phyloP scores from a whole-genome alignment of 2,329 filamentous ascomycete genomes.

The Cephalotrichum gorgonifer region DNA sequence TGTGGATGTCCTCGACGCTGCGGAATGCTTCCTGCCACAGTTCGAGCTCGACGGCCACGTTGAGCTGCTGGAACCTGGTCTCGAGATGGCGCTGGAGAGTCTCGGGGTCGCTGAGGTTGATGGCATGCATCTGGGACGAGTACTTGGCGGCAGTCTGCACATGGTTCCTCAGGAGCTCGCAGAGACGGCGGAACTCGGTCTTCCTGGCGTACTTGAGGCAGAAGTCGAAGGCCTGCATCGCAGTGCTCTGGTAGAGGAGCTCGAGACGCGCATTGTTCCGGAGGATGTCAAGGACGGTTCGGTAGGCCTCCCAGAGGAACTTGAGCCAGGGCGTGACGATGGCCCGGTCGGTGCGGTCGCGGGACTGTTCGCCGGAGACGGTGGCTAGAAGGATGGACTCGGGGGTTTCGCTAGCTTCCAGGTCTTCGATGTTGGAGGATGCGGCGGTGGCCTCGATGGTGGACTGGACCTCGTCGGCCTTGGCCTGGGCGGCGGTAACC shows the following conservation, averaged over 20 bases:
- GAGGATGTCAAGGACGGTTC: constrained; percentile 94
- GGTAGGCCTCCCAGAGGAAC: constrained; percentile 98
- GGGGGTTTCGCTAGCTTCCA: constrained; percentile 94
- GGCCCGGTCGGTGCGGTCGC: constrained; percentile 92
- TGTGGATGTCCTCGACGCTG: constrained; percentile 98
- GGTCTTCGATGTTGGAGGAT: constrained; percentile 74
- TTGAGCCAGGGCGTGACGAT: constrained; percentile 99
- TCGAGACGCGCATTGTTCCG: constrained; percentile 98
- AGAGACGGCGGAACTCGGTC: constrained; percentile 97
- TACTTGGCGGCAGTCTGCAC: constrained; percentile 99
- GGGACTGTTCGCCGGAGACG: constrained; percentile 94
- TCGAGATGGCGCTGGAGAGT: constrained; percentile 95
- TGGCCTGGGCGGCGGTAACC: constrained; percentile 89
- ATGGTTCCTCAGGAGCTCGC: constrained; percentile 96
- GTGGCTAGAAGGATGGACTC: constrained; percentile 97
- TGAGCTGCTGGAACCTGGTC: constrained; percentile 96
- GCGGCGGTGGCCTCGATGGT: constrained; percentile 60
- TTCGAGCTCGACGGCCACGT: constrained; percentile 95
- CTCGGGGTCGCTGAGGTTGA: constrained; percentile 95
- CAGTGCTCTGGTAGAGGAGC: constrained; percentile 96
- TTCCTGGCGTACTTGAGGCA: constrained; percentile 97
- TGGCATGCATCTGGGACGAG: constrained; percentile 97
- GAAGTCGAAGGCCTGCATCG: constrained; percentile 97
- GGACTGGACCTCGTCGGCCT: constrained; percentile 91
- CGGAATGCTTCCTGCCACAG: constrained; percentile 99